phyloP scores from a whole-genome alignment of 2,329 filamentous ascomycete species.

The Colletotrichum chrysophilum region DNA sequence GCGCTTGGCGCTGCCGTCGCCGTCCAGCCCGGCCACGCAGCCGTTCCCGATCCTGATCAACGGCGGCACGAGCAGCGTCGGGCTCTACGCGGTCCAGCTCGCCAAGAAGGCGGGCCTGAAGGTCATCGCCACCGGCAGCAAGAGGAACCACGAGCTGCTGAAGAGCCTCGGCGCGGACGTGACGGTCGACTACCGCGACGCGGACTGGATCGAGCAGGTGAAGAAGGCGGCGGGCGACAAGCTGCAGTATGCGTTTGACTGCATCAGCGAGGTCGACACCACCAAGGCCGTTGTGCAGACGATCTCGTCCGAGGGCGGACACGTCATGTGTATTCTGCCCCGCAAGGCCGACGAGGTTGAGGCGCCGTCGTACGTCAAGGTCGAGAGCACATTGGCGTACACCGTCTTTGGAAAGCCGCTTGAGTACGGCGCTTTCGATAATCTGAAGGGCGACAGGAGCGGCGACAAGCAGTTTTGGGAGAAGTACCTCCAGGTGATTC shows the following conservation, averaged over 20 bases:
- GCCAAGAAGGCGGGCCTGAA: conserved; percentile 9
- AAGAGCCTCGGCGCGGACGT: conserved; percentile 49
- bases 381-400: conserved; percentile 17
- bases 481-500: neutral
- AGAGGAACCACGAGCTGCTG: conserved; percentile 42
- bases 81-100: conserved; percentile 18
- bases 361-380: conserved; percentile 8
- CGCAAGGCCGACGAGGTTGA: conserved; percentile 16
- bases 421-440: neutral
- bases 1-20: conserved; percentile 4
- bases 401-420: conserved; percentile 7
- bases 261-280: conserved; percentile 34
- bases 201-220: conserved; percentile 13
- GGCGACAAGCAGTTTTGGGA: conserved; percentile 18
- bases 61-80: conserved; percentile 27
- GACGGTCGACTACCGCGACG: conserved; percentile 49
- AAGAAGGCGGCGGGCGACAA: conserved; percentile 24
- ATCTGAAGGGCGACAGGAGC: neutral
- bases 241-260: conserved; percentile 30
- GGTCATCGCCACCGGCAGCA: conserved; percentile 18
- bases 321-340: conserved; percentile 31
- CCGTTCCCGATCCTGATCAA: conserved; percentile 28
- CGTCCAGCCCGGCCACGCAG: neutral
- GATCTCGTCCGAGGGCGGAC: conserved; percentile 29
- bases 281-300: conserved; percentile 29